A percentile compares a stretch with the other conserved stretches of the same genome.
phyloP scores from a whole-genome alignment of 495 filamentous ascomycete species.

The Neurospora cerealis region DNA sequence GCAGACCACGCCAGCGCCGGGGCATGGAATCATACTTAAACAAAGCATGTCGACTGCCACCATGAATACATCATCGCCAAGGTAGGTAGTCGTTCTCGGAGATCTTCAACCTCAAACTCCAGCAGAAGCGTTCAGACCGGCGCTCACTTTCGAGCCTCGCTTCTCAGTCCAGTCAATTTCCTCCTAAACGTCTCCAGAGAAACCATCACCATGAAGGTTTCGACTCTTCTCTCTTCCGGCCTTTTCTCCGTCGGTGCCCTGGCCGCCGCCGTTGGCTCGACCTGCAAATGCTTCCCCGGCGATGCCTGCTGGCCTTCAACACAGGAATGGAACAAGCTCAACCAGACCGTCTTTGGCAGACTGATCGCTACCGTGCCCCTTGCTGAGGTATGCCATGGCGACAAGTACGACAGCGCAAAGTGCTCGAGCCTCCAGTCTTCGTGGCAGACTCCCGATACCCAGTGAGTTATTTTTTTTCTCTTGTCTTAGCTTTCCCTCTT shows the following conservation, averaged over 20 bases:
- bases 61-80: not conserved
- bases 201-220: conserved; percentile 12
- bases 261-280: not conserved
- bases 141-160: not conserved
- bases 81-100: not conserved
- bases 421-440: conserved; percentile 13
- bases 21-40: not conserved
- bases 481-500: not conserved
- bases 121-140: not conserved
- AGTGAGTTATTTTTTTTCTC: conserved; percentile 14
- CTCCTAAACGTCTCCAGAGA: not conserved
- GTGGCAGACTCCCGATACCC: conserved; percentile 22
- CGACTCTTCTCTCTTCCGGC: conserved; percentile 7
- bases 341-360: conserved; percentile 32
- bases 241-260: conserved; percentile 10
- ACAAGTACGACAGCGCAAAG: conserved; percentile 14
- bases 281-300: conserved; percentile 45
- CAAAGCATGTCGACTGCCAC: not conserved
- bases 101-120: not conserved
- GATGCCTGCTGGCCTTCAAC: conserved; percentile 38
- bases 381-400: conserved; percentile 38
- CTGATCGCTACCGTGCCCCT: conserved; percentile 43
- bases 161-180: not conserved
- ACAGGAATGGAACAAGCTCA: conserved; percentile 32
- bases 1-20: not conserved